Percentiles rank a stretch among this genome's conserved stretches.
phyloP scores from a whole-genome alignment of 2,329 filamentous ascomycete genomes.

The Aspergillus clavatus region DNA sequence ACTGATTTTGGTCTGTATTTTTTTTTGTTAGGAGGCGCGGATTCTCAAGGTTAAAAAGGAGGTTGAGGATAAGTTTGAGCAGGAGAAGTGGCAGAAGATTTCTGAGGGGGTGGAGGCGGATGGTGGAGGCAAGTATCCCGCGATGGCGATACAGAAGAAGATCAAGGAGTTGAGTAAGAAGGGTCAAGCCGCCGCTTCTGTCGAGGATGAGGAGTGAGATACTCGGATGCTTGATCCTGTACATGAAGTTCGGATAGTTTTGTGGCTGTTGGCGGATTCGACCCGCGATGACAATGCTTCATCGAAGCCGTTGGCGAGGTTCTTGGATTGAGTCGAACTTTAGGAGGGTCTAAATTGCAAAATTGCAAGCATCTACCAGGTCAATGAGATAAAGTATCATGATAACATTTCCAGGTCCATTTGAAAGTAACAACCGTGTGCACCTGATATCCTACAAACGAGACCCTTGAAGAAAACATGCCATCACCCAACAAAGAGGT shows the following conservation, averaged over 20 bases:
- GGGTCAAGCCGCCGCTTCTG: background rate
- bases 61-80: slow-evolving; percentile 37
- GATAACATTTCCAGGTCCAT: background rate
- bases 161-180: slow-evolving; percentile 38
- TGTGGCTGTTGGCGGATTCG: background rate
- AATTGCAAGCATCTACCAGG: background rate
- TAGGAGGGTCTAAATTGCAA: background rate
- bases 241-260: too few species aligned
- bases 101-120: slow-evolving; percentile 26
- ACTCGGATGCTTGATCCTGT: background rate
- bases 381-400: background rate
- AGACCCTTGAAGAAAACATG: slow-evolving; percentile 3
- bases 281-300: background rate
- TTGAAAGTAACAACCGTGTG: background rate
- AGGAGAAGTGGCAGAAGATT: slow-evolving; percentile 38
- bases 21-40: slow-evolving; percentile 18
- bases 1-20: background rate
- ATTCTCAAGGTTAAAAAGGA: slow-evolving; percentile 36
- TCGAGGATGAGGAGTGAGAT: background rate
- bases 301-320: background rate
- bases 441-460: background rate
- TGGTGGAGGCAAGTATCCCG: slow-evolving; percentile 31
- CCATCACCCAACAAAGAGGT: slow-evolving; percentile 5
- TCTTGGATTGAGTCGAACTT: too few species aligned
- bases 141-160: slow-evolving; percentile 33